Evolutionary conservation across 1,284 basidiomycete genomes (phyloP), one percentile per base, ranked within the genome.

Genomic region (Sanghuangporus baumii): DNA sequence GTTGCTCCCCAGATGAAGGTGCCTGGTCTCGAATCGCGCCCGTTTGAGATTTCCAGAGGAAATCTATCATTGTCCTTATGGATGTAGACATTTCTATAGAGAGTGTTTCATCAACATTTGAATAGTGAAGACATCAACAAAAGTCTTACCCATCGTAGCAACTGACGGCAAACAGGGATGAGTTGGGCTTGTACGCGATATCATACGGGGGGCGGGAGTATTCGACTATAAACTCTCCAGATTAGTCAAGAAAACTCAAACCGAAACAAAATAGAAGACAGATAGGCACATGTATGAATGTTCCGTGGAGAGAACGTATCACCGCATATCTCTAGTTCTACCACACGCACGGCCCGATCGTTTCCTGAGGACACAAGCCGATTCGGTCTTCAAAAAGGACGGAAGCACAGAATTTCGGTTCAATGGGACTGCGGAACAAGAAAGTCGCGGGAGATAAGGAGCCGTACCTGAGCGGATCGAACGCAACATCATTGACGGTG

Each of bases 1-100:
- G 16, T 52, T 8, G 46, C 62, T n/a, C 87, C 87, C 88, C 87
- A 89, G 6, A 72, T 69, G 51, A 85, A 78, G 6, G 78, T 71
- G 6, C 85, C 85, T 26, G 79, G 69, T 36, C 70, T 71, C 18
- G 65, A 64, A 7, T 34, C 47, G 7, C 20, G 3, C 20, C n/a
- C 56, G 43, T 47, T 26, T 20, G 55, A 66, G 8, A 56, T 62
- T 36, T 43, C 47, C 55, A 59, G 59, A 26, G 57, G 68, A 47
- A 67, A 48, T 26, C 55, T 66, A 52, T 68, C 60, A 8, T 62
- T 70, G 37, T 41, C 40, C 41, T 52, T 46, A 2, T 31, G 64
- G 38, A 43, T 31, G 46, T 60, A 58, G 58, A 59, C 55, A 41
- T 34, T 54, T 51, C 52, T 47, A 47, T 62, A 41, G 1, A 26